Conservation (phyloP, 768 basidiomycete species). For the Sporobolomyces pararoseus region DNA sequence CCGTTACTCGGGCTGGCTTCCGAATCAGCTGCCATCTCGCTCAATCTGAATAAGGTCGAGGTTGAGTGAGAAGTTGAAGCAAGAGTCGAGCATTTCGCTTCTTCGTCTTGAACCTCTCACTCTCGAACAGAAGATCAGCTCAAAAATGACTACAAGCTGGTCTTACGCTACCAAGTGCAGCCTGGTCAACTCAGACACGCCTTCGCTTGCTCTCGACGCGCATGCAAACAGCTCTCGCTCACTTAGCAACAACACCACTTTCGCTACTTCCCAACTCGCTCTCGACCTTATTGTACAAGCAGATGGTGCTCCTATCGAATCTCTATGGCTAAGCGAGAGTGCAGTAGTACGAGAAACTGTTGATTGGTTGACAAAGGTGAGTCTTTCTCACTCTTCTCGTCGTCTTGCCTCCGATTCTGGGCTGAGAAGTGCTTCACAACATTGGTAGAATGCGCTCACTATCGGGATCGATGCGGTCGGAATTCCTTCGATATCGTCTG, state of each 20-base stretch:
- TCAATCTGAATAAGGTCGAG: not conserved
- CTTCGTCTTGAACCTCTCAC: not conserved
- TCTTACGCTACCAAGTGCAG: not conserved
- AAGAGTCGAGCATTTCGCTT: too few species aligned
- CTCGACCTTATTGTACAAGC: not conserved
- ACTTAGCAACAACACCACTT: conserved; percentile 1
- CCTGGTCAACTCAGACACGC: not conserved
- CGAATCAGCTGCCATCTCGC: not conserved
- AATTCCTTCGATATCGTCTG: accelerated
- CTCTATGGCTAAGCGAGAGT: not conserved
- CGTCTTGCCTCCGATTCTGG: not conserved
- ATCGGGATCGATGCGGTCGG: conserved; percentile 10
- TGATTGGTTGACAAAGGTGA: not conserved
- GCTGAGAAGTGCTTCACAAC: not conserved
- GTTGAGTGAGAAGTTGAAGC: not conserved
- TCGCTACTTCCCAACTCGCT: conserved; percentile 9
- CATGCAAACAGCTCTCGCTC: not conserved
- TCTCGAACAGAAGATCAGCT: not conserved
- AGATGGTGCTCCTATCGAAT: not conserved
- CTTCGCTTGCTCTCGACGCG: not conserved
- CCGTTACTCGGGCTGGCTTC: not conserved
- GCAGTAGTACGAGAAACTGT: not conserved
- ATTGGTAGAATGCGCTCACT: not conserved
- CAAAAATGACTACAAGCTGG: not conserved
- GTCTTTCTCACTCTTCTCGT: not conserved